Conservation (phyloP, 2,329 filamentous ascomycete species). For the Cladosporium austrohemisphaericum region DNA sequence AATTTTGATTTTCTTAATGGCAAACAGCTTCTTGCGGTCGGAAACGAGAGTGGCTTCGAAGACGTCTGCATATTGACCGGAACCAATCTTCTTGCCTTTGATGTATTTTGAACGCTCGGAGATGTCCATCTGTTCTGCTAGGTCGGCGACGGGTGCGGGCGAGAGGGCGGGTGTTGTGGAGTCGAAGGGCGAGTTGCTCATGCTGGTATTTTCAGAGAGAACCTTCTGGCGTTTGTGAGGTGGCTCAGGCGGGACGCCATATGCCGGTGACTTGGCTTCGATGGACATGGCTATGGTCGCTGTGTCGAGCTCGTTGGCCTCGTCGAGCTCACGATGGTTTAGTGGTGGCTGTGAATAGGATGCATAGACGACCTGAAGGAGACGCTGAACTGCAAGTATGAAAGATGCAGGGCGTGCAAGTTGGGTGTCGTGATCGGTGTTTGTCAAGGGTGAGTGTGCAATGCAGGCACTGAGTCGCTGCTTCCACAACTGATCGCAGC, state of each 20-base stretch:
- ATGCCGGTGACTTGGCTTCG: slow-evolving; percentile 28
- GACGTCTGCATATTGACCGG: slow-evolving; percentile 95
- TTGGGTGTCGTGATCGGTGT: not conserved
- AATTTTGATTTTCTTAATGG: slow-evolving; percentile 90
- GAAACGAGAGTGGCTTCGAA: slow-evolving; percentile 77
- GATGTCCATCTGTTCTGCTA: slow-evolving; percentile 48
- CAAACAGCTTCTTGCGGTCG: slow-evolving; percentile 71
- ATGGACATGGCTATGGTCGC: not conserved
- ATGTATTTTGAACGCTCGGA: slow-evolving; percentile 75
- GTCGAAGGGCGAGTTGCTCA: slow-evolving; percentile 9
- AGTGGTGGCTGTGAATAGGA: no score
- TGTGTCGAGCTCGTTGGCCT: no score
- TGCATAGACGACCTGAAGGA: no score
- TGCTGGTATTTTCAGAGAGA: slow-evolving; percentile 3
- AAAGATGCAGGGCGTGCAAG: no score
- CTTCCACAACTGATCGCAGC: not conserved
- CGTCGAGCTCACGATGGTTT: no score
- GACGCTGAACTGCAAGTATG: no score
- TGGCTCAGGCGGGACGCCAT: slow-evolving; percentile 32
- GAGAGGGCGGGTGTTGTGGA: slow-evolving; percentile 13
- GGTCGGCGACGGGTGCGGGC: slow-evolving; percentile 29
- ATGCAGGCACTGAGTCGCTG: not conserved
- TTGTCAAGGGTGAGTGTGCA: not conserved
- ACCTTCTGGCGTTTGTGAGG: slow-evolving; percentile 31
- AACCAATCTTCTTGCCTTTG: slow-evolving; percentile 88